A percentile compares a stretch with the other conserved stretches of the same genome.
Evolutionary conservation across 192 early-diverging fungal genomes (phyloP).

Genomic region (Bifiguratus adelaidae): DNA sequence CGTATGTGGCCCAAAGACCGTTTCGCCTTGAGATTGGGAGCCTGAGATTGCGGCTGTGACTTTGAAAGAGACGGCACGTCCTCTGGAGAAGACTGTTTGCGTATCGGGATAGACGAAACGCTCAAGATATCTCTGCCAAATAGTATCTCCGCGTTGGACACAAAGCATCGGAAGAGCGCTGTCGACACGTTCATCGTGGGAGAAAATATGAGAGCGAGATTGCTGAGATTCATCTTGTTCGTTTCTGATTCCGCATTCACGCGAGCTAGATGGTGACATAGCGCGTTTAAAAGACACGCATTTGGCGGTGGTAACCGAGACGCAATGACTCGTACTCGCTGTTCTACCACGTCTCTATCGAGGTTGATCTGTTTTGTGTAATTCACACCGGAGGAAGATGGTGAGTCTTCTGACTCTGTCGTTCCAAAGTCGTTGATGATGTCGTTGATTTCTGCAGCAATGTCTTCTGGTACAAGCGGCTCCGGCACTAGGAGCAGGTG

Average conservation of each 20-base stretch:
- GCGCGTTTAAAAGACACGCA: constrained; percentile 32
- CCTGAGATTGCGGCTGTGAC: too few species aligned
- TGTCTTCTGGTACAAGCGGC: constrained; percentile 28
- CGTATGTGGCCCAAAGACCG: too few species aligned
- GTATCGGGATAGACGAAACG: background rate
- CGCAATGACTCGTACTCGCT: constrained; percentile 20
- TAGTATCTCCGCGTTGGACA: constrained; percentile 22
- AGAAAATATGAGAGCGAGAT: constrained; percentile 50
- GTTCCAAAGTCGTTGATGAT: constrained; percentile 11
- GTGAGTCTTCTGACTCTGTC: too few species aligned
- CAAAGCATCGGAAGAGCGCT: constrained; percentile 37
- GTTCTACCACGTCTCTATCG: too few species aligned
- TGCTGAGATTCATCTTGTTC: constrained; percentile 50
- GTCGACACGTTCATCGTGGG: constrained; percentile 43
- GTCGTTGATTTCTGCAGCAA: constrained; percentile 33
- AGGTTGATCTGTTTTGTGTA: too few species aligned
- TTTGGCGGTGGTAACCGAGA: constrained; percentile 31
- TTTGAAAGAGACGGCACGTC: background rate
- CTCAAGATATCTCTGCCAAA: too few species aligned
- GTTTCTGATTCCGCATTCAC: constrained; percentile 28
- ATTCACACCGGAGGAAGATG: too few species aligned
- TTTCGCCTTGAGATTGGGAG: background rate
- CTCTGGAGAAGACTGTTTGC: background rate
- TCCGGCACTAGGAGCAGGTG: constrained; percentile 38
- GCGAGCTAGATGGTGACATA: constrained; percentile 40